Conservation (phyloP, 441 rosid genomes). For the Mallotus japonicus region DNA sequence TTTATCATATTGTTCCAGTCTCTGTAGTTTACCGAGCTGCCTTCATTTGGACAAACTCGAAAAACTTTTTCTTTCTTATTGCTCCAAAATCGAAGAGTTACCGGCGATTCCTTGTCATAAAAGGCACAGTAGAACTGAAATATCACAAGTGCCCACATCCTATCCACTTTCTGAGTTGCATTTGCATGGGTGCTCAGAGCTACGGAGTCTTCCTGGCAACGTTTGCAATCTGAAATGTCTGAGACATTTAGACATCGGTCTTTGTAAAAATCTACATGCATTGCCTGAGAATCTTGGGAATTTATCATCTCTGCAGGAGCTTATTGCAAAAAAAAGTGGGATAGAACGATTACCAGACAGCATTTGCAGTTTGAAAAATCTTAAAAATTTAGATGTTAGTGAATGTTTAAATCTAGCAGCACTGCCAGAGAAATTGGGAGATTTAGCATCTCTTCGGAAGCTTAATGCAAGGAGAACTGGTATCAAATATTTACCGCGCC, state of each 20-base stretch:
- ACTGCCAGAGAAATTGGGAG: constrained; percentile 1
- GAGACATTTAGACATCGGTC: too few relatives aligned
- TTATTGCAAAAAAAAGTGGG: too few relatives aligned
- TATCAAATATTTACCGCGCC: too few relatives aligned
- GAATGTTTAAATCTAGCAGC: neutral
- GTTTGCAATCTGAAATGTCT: too few relatives aligned
- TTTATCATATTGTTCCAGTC: neutral
- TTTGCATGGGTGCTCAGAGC: neutral
- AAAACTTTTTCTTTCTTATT: neutral
- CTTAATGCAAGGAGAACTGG: too few relatives aligned
- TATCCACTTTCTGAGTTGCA: neutral
- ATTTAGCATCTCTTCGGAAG: neutral
- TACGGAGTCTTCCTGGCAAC: neutral
- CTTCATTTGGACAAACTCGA: neutral
- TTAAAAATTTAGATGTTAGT: neutral
- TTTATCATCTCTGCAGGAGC: too few relatives aligned
- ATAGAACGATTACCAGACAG: too few relatives aligned
- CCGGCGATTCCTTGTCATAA: neutral
- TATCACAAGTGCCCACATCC: neutral
- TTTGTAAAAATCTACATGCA: too few relatives aligned
- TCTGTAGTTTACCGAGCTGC: neutral
- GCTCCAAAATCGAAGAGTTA: neutral
- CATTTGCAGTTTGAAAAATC: neutral
- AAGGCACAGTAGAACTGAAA: neutral
- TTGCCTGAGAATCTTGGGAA: too few relatives aligned